Evolutionary conservation across 1,139 yeast genomes (phyloP).

Genomic region (Entelexis sorbosivorans): DNA sequence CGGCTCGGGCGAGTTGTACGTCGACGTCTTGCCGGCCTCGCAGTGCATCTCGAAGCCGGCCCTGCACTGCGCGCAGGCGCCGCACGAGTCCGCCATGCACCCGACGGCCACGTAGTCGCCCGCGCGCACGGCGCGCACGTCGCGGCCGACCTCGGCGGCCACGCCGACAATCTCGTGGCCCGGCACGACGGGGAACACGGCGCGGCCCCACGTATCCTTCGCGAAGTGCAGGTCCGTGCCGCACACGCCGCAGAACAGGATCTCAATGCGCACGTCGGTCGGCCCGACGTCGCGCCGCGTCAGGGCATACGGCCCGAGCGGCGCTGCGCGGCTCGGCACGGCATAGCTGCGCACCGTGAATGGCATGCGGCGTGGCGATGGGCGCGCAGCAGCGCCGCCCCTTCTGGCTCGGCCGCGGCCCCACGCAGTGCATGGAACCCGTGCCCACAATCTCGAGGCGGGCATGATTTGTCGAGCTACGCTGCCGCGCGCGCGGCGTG

Average conservation of each 20-base stretch:
- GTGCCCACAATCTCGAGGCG: too few species aligned
- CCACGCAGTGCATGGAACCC: not conserved
- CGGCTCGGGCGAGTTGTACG: slow-evolving; percentile 42
- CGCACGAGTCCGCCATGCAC: slow-evolving; percentile 60
- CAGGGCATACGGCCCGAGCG: slow-evolving; percentile 10
- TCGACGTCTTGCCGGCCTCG: slow-evolving; percentile 48
- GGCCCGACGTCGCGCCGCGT: slow-evolving; percentile 17
- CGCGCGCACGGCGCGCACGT: slow-evolving; percentile 55
- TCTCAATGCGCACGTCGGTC: slow-evolving; percentile 33
- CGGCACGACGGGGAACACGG: slow-evolving; percentile 55
- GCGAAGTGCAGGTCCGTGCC: slow-evolving; percentile 47
- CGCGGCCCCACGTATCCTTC: slow-evolving; percentile 63
- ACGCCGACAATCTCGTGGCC: slow-evolving; percentile 86
- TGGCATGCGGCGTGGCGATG: too few species aligned
- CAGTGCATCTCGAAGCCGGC: slow-evolving; percentile 59
- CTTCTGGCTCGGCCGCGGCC: too few species aligned
- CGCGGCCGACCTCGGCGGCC: slow-evolving; percentile 59
- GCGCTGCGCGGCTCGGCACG: not conserved
- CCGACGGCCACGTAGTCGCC: slow-evolving; percentile 74
- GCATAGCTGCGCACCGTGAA: slow-evolving; percentile 13
- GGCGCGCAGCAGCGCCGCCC: too few species aligned
- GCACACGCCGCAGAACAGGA: slow-evolving; percentile 37
- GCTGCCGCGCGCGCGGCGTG: too few species aligned
- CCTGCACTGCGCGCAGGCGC: slow-evolving; percentile 61
- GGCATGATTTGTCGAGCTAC: too few species aligned